Evolutionary conservation across 768 basidiomycete genomes (phyloP).

Genomic region (Porphyrellus cyaneotinctus): DNA sequence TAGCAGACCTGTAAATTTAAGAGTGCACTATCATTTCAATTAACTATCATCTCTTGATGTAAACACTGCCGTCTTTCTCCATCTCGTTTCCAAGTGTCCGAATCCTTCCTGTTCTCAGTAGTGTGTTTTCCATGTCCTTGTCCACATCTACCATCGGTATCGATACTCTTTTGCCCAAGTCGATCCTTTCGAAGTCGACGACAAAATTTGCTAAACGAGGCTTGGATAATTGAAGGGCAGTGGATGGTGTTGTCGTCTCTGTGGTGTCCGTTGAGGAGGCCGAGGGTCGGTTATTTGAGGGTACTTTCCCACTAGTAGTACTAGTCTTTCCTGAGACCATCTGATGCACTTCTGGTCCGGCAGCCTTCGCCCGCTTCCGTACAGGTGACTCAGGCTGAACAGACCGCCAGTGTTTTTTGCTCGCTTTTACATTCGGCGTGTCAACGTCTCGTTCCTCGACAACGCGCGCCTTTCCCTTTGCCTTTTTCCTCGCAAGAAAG

Average conservation of each 20-base stretch:
- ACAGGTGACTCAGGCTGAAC: constrained; percentile 4
- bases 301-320: neutral
- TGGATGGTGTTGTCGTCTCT: neutral
- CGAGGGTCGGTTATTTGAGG: neutral
- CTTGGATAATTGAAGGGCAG: neutral
- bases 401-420: constrained; percentile 17
- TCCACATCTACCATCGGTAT: constrained; percentile 10
- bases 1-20: constrained; percentile 6
- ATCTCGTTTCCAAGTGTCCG: constrained; percentile 16
- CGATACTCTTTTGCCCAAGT: constrained; percentile 1
- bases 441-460: constrained; percentile 1
- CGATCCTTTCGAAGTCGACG: constrained; percentile 15
- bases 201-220: constrained; percentile 22
- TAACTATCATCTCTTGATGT: constrained; percentile 3
- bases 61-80: constrained; percentile 23
- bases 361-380: constrained; percentile 14
- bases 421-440: neutral
- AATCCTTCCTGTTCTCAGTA: constrained; percentile 30
- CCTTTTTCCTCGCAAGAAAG: constrained; percentile 24
- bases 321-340: neutral
- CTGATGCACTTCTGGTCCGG: neutral
- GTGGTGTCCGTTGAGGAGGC: neutral
- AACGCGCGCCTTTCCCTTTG: constrained; percentile 16
- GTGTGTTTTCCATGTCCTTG: neutral
- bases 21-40: neutral